phyloP scores from a whole-genome alignment of 495 filamentous ascomycete genomes.

The Penicillium coprophilum region DNA sequence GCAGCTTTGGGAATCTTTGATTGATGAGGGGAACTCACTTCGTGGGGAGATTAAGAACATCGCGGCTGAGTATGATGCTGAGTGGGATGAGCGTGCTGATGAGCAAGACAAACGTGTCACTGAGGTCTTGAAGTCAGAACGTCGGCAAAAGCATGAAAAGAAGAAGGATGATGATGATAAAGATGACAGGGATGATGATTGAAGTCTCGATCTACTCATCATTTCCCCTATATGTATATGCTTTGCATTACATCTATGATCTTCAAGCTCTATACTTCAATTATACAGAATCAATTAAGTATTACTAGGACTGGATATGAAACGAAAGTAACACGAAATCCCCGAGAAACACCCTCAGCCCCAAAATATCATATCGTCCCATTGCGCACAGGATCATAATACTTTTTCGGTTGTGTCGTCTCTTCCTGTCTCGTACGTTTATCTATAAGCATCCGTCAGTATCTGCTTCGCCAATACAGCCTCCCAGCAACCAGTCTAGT shows the following conservation, averaged over 20 bases:
- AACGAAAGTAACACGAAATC: constrained; percentile 1
- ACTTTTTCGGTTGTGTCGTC: constrained; percentile 34
- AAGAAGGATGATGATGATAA: constrained; percentile 47
- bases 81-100: constrained; percentile 83
- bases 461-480: neutral
- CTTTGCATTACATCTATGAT: neutral
- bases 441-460: constrained; percentile 14
- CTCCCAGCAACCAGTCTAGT: neutral
- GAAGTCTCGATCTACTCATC: constrained; percentile 1
- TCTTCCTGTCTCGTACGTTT: constrained; percentile 26
- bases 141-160: constrained; percentile 50
- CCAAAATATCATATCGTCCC: constrained; percentile 25
- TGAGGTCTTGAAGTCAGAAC: constrained; percentile 65
- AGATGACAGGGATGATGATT: constrained; percentile 25
- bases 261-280: constrained; percentile 2
- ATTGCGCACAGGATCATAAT: constrained; percentile 51
- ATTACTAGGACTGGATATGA: constrained; percentile 2
- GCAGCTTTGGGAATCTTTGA: constrained; percentile 69
- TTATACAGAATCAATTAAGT: constrained; percentile 7
- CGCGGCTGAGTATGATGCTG: constrained; percentile 88
- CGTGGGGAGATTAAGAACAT: constrained; percentile 77
- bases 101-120: constrained; percentile 72
- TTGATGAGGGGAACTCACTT: constrained; percentile 80
- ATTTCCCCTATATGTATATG: neutral
- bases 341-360: neutral